A percentile compares a stretch with the other conserved stretches of the same genome.
Conservation (phyloP, 257 asterid genomes). For the Solanum okadae region DNA sequence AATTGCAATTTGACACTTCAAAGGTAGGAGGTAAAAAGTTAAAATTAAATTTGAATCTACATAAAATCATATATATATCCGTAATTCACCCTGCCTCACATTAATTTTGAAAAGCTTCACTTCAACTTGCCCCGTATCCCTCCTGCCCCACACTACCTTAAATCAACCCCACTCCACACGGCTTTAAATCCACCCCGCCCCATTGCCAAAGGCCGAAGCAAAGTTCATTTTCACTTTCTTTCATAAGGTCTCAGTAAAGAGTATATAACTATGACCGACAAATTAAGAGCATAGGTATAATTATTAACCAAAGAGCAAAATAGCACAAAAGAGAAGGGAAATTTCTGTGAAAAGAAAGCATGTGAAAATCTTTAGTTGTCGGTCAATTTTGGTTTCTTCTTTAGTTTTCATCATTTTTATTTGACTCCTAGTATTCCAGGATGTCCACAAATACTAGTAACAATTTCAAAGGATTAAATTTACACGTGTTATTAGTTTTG, state of each 20-base stretch:
- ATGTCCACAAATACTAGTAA: background rate
- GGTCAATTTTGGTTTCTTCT: background rate
- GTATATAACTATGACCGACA: background rate
- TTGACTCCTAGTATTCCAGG: background rate
- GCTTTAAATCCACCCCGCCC: too few species aligned
- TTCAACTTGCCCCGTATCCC: too few species aligned
- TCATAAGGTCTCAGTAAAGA: background rate
- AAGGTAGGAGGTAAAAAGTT: background rate
- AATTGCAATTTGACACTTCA: background rate
- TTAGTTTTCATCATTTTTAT: background rate
- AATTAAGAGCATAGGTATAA: background rate
- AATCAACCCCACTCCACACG: accelerated
- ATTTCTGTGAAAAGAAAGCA: background rate
- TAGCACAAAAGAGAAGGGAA: background rate
- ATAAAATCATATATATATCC: too few species aligned
- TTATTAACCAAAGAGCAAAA: background rate
- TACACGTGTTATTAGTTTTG: background rate
- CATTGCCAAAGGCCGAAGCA: background rate
- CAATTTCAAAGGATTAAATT: background rate
- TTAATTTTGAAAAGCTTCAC: too few species aligned
- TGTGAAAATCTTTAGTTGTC: background rate
- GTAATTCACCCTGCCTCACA: accelerated
- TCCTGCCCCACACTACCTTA: too few species aligned
- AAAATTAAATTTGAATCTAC: too few species aligned
- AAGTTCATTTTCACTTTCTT: background rate